Evolutionary conservation across 208 protist species (phyloP).

Genomic region (Leishmania braziliensis): DNA sequence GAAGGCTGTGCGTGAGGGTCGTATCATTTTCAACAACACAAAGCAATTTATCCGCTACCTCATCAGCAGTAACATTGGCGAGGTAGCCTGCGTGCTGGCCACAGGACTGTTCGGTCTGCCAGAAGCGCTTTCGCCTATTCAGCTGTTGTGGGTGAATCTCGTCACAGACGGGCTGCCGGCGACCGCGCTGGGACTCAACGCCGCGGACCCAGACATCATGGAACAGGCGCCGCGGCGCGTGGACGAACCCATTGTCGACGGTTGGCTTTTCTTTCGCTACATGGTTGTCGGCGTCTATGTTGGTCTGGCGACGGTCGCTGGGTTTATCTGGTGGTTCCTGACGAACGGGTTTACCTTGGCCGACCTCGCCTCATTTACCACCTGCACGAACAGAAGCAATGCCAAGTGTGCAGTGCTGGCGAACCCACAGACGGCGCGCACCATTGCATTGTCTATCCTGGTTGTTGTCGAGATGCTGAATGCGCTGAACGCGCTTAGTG

Average conservation of each 20-base stretch:
- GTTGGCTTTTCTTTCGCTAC: constrained; percentile 84
- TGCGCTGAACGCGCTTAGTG: constrained; percentile 94
- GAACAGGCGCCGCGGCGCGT: constrained; percentile 81
- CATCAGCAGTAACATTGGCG: constrained; percentile 97
- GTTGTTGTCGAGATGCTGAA: constrained; percentile 97
- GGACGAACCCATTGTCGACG: constrained; percentile 89
- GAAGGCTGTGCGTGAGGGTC: constrained; percentile 95
- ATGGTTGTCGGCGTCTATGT: constrained; percentile 86
- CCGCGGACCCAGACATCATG: constrained; percentile 90
- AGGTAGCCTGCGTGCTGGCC: constrained; percentile 91
- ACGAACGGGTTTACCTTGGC: constrained; percentile 73
- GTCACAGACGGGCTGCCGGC: constrained; percentile 99
- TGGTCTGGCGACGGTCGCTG: constrained; percentile 79
- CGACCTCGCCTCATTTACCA: constrained; percentile 62
- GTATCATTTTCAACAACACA: constrained; percentile 97
- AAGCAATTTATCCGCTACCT: constrained; percentile 98
- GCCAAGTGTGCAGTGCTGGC: constrained; percentile 52
- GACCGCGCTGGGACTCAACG: constrained; percentile 95
- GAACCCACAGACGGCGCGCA: constrained; percentile 72
- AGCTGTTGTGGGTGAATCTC: constrained; percentile 99
- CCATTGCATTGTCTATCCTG: constrained; percentile 93
- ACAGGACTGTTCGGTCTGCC: constrained; percentile 91
- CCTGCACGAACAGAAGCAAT: constrained; percentile 57
- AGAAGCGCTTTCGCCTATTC: constrained; percentile 95
- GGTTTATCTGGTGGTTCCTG: constrained; percentile 88